Base-by-base conservation (phyloP, 352 stramenopile genomes). In the Phytophthora quininea region DNA sequence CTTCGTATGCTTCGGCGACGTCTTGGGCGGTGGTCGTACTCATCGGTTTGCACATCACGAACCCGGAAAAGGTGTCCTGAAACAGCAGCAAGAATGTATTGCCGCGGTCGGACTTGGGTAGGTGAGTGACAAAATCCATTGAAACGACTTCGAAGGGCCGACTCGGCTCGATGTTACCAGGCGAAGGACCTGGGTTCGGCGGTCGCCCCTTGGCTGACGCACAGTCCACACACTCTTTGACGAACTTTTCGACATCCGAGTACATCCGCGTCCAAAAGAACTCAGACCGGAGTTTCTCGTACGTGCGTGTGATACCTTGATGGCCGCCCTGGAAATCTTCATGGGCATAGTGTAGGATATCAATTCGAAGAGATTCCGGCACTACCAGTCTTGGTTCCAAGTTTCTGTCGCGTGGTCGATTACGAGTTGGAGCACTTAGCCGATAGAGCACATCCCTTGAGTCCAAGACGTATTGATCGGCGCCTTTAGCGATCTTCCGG, bases 231-330 rank as follows among this genome's bases (percentile, higher is more conserved):
- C 47, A 54, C 29, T 54, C 47, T 43, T 54, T 32, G 24, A 40
- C 12, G 14, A 7, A 42, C 32, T 31, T 12, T n/a, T 45, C 53
- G 1, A 31, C 49, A 11, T 40, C 49, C 1, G 29, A 15, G 5
- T 54, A 64, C 46, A 64, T 64, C 1, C 57, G 19, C 1, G 14
- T 7, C 57, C 47, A 57, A 15, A 33, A 64, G 14, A 64, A 57
- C 4, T 56, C 57, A 15, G 45, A 64, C 7, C 46, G 57, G 1
- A 64, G 10, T 15, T 35, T 50, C 9, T 64, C 57, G 43, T 52
- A 57, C 10, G 57, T 52, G 19, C 57, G 29, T 1, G 47, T 64
- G 9, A 57, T 57, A 0, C 46, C 57, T 52, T 64, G 47, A 19
- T 57, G 57, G 15, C 46, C 47, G 24, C 33, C 46, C 2, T 51